Percentiles rank a stretch among this genome's conserved stretches.
phyloP scores from a whole-genome alignment of 768 basidiomycete genomes.

The Hebeloma cylindrosporum region DNA sequence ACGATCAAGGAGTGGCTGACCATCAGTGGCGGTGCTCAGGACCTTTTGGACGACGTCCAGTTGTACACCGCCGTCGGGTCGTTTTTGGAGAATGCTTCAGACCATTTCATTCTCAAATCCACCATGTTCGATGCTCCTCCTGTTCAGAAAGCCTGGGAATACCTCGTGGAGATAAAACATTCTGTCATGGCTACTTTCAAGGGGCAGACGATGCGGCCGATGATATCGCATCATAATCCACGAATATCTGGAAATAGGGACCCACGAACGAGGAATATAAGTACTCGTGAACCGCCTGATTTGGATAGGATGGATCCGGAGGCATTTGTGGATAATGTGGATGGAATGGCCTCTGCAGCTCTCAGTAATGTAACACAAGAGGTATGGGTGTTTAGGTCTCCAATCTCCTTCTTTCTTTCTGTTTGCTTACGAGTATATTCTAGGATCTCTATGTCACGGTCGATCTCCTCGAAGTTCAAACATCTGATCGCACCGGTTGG shows the following conservation, averaged over 20 bases:
- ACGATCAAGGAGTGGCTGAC: conserved; percentile 72
- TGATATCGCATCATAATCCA: conserved; percentile 28
- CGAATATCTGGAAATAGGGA: conserved; percentile 23
- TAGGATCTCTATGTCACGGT: conserved; percentile 78
- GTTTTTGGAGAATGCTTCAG: conserved; percentile 58
- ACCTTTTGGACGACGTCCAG: conserved; percentile 69
- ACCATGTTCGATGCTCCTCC: conserved; percentile 40
- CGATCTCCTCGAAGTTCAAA: conserved; percentile 81
- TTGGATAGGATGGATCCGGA: conserved; percentile 64
- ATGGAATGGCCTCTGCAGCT: conserved; percentile 73
- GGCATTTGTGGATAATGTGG: conserved; percentile 74
- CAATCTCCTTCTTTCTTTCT: neutral
- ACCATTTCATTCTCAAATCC: conserved; percentile 50
- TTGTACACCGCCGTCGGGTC: conserved; percentile 56
- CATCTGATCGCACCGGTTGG: conserved; percentile 79
- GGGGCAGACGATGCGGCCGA: conserved; percentile 63
- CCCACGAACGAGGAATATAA: conserved; percentile 35
- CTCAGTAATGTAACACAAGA: conserved; percentile 79
- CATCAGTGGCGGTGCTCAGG: conserved; percentile 74
- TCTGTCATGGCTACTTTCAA: conserved; percentile 46
- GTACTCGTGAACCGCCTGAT: conserved; percentile 54
- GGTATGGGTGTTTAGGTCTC: conserved; percentile 37
- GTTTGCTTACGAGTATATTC: conserved; percentile 5
- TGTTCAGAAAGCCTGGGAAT: conserved; percentile 49
- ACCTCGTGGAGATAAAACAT: conserved; percentile 42